These are phyloP conservation scores for Luvunga scandens DNA, from an alignment of 345 rosid genomes.

Conservation along the genomic window DNA sequence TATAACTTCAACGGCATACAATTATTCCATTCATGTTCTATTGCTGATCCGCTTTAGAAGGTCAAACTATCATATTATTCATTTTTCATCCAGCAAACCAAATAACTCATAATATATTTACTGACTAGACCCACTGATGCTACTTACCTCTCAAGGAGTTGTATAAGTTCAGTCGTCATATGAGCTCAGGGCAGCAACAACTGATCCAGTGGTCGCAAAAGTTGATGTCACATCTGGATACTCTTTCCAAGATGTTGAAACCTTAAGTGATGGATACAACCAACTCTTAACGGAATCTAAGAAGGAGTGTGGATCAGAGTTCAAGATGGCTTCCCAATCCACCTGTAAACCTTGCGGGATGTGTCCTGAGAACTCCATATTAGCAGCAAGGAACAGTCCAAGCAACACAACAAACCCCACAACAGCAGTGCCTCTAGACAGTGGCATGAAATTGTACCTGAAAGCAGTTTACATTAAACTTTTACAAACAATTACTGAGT, in stretches of 20 bases:
- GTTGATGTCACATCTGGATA: slow-evolving; percentile 74
- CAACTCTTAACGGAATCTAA: slow-evolving; percentile 65
- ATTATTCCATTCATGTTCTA: not conserved
- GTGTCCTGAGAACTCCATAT: slow-evolving; percentile 73
- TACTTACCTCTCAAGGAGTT: slow-evolving; percentile 29
- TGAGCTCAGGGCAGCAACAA: slow-evolving; percentile 75
- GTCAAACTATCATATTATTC: not conserved
- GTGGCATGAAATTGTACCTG: slow-evolving; percentile 98
- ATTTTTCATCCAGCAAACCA: not conserved
- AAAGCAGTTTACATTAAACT: slow-evolving; percentile 1
- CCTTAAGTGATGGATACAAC: slow-evolving; percentile 72
- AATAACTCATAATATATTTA: not conserved
- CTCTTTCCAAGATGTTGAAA: slow-evolving; percentile 76
- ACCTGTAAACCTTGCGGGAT: slow-evolving; percentile 77
- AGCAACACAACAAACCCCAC: slow-evolving; percentile 77
- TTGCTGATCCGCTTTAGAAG: not conserved
- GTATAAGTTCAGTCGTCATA: slow-evolving; percentile 43
- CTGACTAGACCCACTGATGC: not conserved
- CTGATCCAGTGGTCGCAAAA: slow-evolving; percentile 72
- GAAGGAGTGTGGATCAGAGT: slow-evolving; percentile 54
- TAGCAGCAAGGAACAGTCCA: slow-evolving; percentile 84
- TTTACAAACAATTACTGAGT: not conserved
- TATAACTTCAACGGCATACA: not conserved
- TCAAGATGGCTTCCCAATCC: slow-evolving; percentile 97
- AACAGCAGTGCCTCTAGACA: slow-evolving; percentile 86